A percentile compares a stretch with the other conserved stretches of the same genome.
Evolutionary conservation across 2,329 filamentous ascomycete genomes (phyloP).

Genomic region (Diaporthe sp.): DNA sequence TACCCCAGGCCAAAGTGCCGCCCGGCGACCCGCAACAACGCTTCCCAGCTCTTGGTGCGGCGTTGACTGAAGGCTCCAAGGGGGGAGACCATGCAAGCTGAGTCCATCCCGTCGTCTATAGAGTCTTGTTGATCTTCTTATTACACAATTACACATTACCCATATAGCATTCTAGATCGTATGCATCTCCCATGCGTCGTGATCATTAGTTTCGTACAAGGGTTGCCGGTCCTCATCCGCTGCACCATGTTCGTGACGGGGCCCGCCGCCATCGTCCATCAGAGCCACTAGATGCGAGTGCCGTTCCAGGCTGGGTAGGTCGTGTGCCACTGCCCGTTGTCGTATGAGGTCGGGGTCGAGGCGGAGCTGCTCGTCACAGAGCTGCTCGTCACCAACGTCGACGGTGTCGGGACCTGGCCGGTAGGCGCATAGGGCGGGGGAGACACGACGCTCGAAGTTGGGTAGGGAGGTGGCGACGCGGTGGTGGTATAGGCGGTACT

Average conservation of each 20-base stretch:
- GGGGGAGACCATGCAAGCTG: no score
- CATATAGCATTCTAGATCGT: background rate
- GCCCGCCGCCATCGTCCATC: background rate
- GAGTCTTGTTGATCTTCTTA: background rate
- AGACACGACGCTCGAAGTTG: background rate
- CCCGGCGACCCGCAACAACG: background rate
- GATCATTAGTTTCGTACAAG: background rate
- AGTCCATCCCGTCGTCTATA: background rate
- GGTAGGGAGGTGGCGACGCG: constrained; percentile 22
- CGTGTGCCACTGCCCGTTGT: constrained; percentile 42
- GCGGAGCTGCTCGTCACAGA: background rate
- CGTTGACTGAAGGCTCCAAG: background rate
- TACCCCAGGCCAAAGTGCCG: no score
- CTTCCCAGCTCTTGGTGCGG: constrained; percentile 30
- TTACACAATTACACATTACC: constrained; percentile 41
- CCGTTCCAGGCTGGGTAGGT: constrained; percentile 40
- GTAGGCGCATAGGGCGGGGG: background rate
- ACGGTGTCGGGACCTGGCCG: constrained; percentile 22
- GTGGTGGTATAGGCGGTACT: background rate
- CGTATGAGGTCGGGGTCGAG: constrained; percentile 22
- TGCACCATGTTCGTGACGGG: background rate
- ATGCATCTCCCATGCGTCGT: constrained; percentile 14
- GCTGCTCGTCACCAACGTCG: constrained; percentile 37
- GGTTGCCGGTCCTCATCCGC: background rate
- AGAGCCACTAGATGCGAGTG: constrained; percentile 13